Evolutionary conservation across 345 rosid species (phyloP).

Genomic region (Corymbia maculata): DNA sequence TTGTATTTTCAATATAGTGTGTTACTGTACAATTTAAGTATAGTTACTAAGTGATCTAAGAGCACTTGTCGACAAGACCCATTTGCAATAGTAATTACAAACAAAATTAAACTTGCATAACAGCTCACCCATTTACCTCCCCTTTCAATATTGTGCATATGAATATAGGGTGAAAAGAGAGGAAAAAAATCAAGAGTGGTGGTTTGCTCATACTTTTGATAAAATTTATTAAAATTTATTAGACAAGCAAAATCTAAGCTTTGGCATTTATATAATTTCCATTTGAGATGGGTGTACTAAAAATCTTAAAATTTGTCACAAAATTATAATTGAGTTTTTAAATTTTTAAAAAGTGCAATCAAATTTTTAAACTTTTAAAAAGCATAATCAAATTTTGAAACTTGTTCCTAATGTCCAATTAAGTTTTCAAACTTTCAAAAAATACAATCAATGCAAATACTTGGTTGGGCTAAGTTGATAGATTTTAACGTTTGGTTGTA

Average conservation of each 20-base stretch:
- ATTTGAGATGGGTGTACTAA: rapidly evolving
- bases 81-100: neutral
- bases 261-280: rapidly evolving
- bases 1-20: neutral
- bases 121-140: too few species aligned
- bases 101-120: neutral
- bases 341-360: neutral
- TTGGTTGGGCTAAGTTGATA: rapidly evolving
- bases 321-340: rapidly evolving
- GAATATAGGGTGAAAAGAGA: neutral
- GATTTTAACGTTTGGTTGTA: rapidly evolving
- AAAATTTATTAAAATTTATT: too few species aligned
- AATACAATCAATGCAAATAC: rapidly evolving
- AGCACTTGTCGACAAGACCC: neutral
- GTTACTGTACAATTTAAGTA: too few species aligned
- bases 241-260: rapidly evolving
- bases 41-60: neutral
- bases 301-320: rapidly evolving
- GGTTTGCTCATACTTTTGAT: neutral
- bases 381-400: neutral
- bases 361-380: too few species aligned
- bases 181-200: rapidly evolving
- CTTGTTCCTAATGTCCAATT: neutral
- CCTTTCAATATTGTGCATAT: rapidly evolving
- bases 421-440: rapidly evolving